A percentile compares a stretch with the other conserved stretches of the same genome.
phyloP scores from a whole-genome alignment of 148 eudicot species.

The Polygonum maritimum region DNA sequence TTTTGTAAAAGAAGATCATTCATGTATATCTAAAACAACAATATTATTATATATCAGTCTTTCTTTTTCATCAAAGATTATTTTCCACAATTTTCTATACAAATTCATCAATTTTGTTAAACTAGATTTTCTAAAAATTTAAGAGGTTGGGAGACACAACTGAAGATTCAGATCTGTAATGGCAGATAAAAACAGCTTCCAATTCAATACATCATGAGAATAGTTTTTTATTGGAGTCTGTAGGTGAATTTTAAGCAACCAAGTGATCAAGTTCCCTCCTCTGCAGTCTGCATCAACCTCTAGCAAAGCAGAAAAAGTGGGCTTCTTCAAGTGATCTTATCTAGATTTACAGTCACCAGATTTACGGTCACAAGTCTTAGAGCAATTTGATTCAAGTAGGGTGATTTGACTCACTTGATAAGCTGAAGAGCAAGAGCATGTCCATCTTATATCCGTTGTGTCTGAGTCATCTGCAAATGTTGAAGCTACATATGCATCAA shows the following conservation, averaged over 20 bases:
- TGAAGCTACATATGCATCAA: too few relatives aligned
- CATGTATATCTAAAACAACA: neutral
- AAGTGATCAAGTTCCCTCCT: too few relatives aligned
- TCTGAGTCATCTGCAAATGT: too few relatives aligned
- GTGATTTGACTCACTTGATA: too few relatives aligned
- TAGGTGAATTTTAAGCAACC: neutral
- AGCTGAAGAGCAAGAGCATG: too few relatives aligned
- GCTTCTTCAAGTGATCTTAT: too few relatives aligned
- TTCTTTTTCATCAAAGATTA: neutral
- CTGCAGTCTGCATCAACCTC: too few relatives aligned
- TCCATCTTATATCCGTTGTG: too few relatives aligned
- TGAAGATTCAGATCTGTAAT: neutral
- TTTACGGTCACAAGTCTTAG: too few relatives aligned
- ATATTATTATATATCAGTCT: neutral
- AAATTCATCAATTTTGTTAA: neutral
- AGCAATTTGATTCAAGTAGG: too few relatives aligned
- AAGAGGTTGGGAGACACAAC: neutral
- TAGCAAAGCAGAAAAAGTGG: too few relatives aligned
- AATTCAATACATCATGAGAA: neutral
- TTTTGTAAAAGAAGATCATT: neutral
- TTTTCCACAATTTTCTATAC: neutral
- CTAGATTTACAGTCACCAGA: too few relatives aligned
- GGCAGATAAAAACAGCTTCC: neutral
- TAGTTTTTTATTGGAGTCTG: neutral
- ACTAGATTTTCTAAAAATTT: neutral